These are phyloP conservation scores for Candida tetrigidarum DNA, from an alignment of 1,139 yeast species.

Conservation along the genomic window DNA sequence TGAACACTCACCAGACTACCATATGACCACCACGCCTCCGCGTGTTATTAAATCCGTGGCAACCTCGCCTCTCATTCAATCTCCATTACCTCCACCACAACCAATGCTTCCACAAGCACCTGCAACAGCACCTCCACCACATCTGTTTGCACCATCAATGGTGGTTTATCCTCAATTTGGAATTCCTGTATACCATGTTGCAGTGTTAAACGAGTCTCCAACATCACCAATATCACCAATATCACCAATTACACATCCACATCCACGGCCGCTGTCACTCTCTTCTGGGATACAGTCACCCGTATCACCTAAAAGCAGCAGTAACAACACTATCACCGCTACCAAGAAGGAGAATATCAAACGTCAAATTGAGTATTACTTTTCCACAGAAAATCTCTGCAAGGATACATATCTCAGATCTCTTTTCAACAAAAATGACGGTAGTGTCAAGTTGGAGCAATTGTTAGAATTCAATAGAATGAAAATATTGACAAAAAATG, in stretches of 20 bases:
- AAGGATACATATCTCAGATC: conserved; percentile 28
- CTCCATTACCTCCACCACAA: conserved; percentile 1
- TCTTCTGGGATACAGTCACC: background rate
- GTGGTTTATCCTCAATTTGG: conserved; percentile 10
- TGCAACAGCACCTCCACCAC: background rate
- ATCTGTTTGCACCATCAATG: conserved; percentile 4
- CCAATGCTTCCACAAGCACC: conserved; percentile 1
- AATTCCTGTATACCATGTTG: conserved; percentile 7
- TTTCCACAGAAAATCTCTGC: conserved; percentile 29
- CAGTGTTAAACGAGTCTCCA: conserved; percentile 1
- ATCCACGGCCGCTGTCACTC: background rate
- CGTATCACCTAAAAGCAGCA: background rate
- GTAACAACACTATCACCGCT: too few species aligned
- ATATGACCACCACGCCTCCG: conserved; percentile 1
- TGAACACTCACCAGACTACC: conserved; percentile 3
- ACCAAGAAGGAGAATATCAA: conserved; percentile 16
- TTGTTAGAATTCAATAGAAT: conserved; percentile 25
- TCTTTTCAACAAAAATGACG: conserved; percentile 23
- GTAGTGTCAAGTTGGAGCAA: conserved; percentile 21
- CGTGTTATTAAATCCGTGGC: background rate
- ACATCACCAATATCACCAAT: background rate
- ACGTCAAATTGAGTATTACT: conserved; percentile 27
- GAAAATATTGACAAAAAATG: conserved; percentile 23
- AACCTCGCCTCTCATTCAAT: conserved; percentile 3
- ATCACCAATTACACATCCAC: background rate